Conservation (phyloP, 352 stramenopile species). For the Pythium vanterpoolii region DNA sequence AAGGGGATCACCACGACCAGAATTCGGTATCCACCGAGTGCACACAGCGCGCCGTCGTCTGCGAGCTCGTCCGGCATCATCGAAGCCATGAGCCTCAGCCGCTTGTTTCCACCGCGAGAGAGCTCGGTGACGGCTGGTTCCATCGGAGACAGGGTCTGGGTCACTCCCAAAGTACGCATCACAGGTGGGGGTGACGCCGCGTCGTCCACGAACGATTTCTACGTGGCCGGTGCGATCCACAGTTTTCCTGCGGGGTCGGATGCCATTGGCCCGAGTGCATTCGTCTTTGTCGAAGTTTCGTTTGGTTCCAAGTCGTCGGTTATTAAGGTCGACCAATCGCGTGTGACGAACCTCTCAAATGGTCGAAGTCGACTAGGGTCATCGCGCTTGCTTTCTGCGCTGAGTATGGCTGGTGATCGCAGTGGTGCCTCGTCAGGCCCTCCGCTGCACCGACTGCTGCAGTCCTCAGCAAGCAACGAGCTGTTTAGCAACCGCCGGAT, state of each 20-base stretch:
- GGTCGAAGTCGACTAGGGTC: slow-evolving; percentile 29
- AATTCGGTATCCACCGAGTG: slow-evolving; percentile 43
- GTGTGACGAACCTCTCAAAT: slow-evolving; percentile 52
- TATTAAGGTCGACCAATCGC: slow-evolving; percentile 61
- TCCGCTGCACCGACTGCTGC: slow-evolving; percentile 18
- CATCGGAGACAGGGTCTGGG: slow-evolving; percentile 67
- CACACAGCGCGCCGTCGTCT: neutral
- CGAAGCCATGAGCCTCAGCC: slow-evolving; percentile 71
- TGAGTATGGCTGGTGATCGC: slow-evolving; percentile 38
- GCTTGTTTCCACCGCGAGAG: slow-evolving; percentile 56
- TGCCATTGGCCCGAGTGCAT: slow-evolving; percentile 39
- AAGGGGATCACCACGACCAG: slow-evolving; percentile 49
- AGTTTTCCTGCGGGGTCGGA: slow-evolving; percentile 54
- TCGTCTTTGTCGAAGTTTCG: slow-evolving; percentile 48
- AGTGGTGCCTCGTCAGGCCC: slow-evolving; percentile 2
- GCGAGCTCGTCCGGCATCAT: slow-evolving; percentile 26
- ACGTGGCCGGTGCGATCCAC: slow-evolving; percentile 56
- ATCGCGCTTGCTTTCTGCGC: slow-evolving; percentile 56
- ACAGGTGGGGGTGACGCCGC: neutral
- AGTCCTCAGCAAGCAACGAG: slow-evolving; percentile 7
- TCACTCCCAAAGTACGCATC: slow-evolving; percentile 30
- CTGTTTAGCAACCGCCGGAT: slow-evolving; percentile 9
- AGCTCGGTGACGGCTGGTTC: slow-evolving; percentile 49
- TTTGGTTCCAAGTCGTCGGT: slow-evolving; percentile 38
- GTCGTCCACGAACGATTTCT: slow-evolving; percentile 33